Evolutionary conservation across 345 rosid genomes (phyloP).

Genomic region (Populus euphratica): DNA sequence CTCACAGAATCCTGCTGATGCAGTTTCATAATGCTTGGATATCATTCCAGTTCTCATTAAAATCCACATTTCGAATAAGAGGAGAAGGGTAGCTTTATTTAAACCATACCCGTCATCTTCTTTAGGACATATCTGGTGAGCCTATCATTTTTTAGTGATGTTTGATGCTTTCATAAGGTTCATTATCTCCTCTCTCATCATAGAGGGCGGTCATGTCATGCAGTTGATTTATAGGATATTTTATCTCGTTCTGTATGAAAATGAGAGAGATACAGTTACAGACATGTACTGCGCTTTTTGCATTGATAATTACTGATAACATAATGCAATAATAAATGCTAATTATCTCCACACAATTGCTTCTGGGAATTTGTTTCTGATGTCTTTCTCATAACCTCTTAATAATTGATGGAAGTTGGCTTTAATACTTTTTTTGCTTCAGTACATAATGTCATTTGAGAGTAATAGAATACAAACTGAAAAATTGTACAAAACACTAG

Average conservation of each 20-base stretch:
- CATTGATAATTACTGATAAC: not conserved
- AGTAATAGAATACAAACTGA: too few relatives aligned
- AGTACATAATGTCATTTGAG: not conserved
- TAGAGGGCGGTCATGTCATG: not conserved
- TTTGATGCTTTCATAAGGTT: not conserved
- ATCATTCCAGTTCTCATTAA: too few relatives aligned
- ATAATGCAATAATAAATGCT: not conserved
- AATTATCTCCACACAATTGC: not conserved
- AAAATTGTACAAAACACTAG: too few relatives aligned
- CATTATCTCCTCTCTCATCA: not conserved
- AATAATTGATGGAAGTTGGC: not conserved
- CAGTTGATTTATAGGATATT: conserved; percentile 5
- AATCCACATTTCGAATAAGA: too few relatives aligned
- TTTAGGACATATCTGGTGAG: not conserved
- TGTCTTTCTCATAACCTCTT: not conserved
- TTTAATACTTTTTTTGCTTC: not conserved
- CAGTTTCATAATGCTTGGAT: too few relatives aligned
- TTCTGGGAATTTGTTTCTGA: not conserved
- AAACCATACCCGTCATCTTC: too few relatives aligned
- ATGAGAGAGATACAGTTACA: not conserved
- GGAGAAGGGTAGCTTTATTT: too few relatives aligned
- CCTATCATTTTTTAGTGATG: conserved; percentile 7
- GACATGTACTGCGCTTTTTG: not conserved
- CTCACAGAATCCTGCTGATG: too few relatives aligned
- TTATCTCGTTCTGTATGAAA: conserved; percentile 7